Evolutionary conservation across 139 green algal genomes (phyloP), one percentile per base, ranked within the genome.

Genomic region (Coccomyxa sp.): DNA sequence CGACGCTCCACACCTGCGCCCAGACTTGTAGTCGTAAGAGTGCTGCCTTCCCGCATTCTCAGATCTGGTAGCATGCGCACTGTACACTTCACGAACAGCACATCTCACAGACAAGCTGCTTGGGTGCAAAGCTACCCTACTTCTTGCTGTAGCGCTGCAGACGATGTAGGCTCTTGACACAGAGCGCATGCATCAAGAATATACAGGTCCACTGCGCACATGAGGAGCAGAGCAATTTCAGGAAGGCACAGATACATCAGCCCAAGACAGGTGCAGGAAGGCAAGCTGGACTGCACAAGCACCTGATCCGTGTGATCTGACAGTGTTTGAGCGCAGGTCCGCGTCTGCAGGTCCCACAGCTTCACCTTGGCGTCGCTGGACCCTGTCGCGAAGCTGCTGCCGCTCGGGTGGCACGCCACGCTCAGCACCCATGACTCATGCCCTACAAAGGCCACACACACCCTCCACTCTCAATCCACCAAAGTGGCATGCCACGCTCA

Each of bases 371-470:
- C 77, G 81, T 98, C 94, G 64, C 81, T 90, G 71, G 86, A 91
- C n/a, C 87, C 86, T 16, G 88, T 95, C 27, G 85, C 92, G 84
- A 95, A 93, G 10, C 77, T 69, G 2, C 58, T 78, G 31, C 93
- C 92, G 71, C 83, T 79, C 7, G 94, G 93, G 81, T 95, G 90
- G 14, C 84, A 84, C 8, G 85, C 86, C 68, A 98, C 92, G 5
- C 73, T 83, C 37, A 98, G 78, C 64, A 97, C 94, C 95, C 95
- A 98, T 0, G 91, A 95, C 76, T 93, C 88, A 81, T 98, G 95
- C 8, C 94, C 94, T 89, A 88, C 35, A 76, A 7, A 29, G 64
- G n/a, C 64, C 27, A 38, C 2, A 34, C 29, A n/a, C n/a, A n/a
- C n/a, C n/a, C n/a, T n/a, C n/a, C n/a, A n/a, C n/a, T n/a, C n/a